Percentiles rank a stretch among this genome's conserved stretches.
Evolutionary conservation across 2,329 filamentous ascomycete genomes (phyloP).

Genomic region (Pseudopithomyces chartarum): DNA sequence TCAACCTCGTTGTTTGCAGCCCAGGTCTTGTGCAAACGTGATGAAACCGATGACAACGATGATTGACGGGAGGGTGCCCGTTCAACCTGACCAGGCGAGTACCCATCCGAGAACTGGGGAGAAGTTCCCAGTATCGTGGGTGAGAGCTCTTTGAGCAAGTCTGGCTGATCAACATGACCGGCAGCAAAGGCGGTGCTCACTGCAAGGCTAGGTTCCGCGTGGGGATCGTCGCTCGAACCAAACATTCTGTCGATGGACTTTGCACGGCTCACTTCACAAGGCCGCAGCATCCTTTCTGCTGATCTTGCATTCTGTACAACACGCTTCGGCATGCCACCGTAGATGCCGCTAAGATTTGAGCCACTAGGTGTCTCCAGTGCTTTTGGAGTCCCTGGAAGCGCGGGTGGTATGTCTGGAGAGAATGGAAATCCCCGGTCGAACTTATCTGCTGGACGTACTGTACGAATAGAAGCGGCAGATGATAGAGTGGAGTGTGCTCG

Average conservation of each 20-base stretch:
- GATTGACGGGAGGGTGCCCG: constrained; percentile 43
- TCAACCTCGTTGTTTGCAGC: constrained; percentile 28
- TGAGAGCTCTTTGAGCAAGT: constrained; percentile 50
- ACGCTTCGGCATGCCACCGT: constrained; percentile 52
- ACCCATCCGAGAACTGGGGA: constrained; percentile 51
- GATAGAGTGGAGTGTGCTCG: constrained; percentile 49
- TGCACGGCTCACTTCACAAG: constrained; percentile 57
- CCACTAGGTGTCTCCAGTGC: constrained; percentile 50
- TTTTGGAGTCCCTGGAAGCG: constrained; percentile 50
- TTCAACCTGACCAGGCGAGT: constrained; percentile 24
- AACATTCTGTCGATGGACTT: constrained; percentile 67
- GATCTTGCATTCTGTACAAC: constrained; percentile 52
- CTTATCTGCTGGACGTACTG: constrained; percentile 50
- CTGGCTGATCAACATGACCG: constrained; percentile 61
- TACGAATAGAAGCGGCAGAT: constrained; percentile 50
- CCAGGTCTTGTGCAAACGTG: constrained; percentile 33
- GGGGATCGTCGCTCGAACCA: constrained; percentile 66
- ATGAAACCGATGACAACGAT: constrained; percentile 45
- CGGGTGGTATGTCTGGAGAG: constrained; percentile 49
- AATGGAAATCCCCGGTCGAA: constrained; percentile 29
- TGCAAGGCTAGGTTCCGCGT: constrained; percentile 66
- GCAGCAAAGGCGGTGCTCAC: constrained; percentile 66
- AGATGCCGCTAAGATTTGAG: constrained; percentile 50
- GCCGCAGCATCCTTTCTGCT: constrained; percentile 42
- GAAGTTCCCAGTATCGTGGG: constrained; percentile 41